phyloP scores from a whole-genome alignment of 129 eudicot species.

The Artemisia tridentata region DNA sequence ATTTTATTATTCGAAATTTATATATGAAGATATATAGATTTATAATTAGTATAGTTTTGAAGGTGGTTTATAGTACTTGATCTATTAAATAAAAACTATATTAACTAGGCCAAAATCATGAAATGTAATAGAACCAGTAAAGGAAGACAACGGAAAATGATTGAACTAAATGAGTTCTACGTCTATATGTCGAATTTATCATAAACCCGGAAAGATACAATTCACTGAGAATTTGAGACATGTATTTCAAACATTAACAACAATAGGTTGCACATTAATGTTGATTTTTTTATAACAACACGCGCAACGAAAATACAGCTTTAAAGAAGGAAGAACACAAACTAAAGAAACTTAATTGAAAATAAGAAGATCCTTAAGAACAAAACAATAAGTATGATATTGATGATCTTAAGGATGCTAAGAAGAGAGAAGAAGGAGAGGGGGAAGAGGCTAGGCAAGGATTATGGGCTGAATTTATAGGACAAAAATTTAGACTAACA shows the following conservation, averaged over 20 bases:
- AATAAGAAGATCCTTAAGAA: conserved; percentile 6
- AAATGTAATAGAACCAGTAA: conserved; percentile 90
- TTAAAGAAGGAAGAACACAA: neutral
- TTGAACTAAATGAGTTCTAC: conserved; percentile 93
- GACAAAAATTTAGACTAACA: conserved; percentile 26
- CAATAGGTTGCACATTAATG: conserved; percentile 59
- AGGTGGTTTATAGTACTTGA: conserved; percentile 17
- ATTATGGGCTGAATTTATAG: conserved; percentile 59
- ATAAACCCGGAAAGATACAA: conserved; percentile 82
- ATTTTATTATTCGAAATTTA: neutral
- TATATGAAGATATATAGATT: neutral
- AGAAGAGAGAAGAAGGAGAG: conserved; percentile 41
- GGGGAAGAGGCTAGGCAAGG: conserved; percentile 45
- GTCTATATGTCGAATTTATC: conserved; percentile 94
- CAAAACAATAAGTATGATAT: conserved; percentile 1
- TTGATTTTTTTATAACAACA: conserved; percentile 24
- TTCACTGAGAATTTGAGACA: conserved; percentile 95
- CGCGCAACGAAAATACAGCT: neutral
- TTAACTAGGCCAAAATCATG: conserved; percentile 35
- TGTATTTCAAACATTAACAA: conserved; percentile 70
- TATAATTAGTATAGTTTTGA: conserved; percentile 5
- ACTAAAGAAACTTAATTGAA: neutral
- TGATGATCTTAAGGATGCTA: conserved; percentile 21
- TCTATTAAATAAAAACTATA: neutral
- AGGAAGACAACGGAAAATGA: conserved; percentile 98